Conservation (phyloP, 2,329 filamentous ascomycete genomes). For the Pyrenophora graminea region DNA sequence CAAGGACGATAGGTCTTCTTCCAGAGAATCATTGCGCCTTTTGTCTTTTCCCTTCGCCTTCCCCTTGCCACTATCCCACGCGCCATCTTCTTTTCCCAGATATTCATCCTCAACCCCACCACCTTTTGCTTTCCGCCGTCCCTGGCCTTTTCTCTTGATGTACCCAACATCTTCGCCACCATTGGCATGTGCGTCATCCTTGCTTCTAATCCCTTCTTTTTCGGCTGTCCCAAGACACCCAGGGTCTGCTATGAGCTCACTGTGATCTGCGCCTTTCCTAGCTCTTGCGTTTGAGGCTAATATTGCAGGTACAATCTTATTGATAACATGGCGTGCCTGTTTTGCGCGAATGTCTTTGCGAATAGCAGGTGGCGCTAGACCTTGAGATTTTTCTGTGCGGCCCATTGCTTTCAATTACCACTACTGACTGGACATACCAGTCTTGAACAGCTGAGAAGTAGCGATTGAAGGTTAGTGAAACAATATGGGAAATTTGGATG, state of each 20-base stretch:
- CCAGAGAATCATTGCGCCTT: slow-evolving; percentile 14
- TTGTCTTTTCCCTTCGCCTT: slow-evolving; percentile 15
- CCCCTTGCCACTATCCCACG: slow-evolving; percentile 9
- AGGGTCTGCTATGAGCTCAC: slow-evolving; percentile 55
- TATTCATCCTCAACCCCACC: slow-evolving; percentile 5
- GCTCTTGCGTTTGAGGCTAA: slow-evolving; percentile 60
- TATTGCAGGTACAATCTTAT: slow-evolving; percentile 63
- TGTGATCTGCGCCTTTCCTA: slow-evolving; percentile 57
- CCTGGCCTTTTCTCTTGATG: slow-evolving; percentile 43
- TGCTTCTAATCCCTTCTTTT: neutral
- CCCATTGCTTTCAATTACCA: slow-evolving; percentile 33
- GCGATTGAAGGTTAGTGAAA: no score
- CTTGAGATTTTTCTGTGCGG: slow-evolving; percentile 42
- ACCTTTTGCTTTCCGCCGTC: slow-evolving; percentile 33
- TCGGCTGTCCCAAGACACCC: neutral
- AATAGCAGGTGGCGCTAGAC: slow-evolving; percentile 44
- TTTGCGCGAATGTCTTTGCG: slow-evolving; percentile 54
- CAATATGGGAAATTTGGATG: no score
- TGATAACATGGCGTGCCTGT: slow-evolving; percentile 61
- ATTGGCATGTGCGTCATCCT: neutral
- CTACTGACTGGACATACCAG: no score
- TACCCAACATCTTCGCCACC: slow-evolving; percentile 23
- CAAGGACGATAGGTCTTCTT: slow-evolving; percentile 19
- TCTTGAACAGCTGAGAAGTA: no score
- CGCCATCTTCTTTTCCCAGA: slow-evolving; percentile 9